Conservation (phyloP, 1,139 yeast genomes). For the Scheffersomyces segobiensis region DNA sequence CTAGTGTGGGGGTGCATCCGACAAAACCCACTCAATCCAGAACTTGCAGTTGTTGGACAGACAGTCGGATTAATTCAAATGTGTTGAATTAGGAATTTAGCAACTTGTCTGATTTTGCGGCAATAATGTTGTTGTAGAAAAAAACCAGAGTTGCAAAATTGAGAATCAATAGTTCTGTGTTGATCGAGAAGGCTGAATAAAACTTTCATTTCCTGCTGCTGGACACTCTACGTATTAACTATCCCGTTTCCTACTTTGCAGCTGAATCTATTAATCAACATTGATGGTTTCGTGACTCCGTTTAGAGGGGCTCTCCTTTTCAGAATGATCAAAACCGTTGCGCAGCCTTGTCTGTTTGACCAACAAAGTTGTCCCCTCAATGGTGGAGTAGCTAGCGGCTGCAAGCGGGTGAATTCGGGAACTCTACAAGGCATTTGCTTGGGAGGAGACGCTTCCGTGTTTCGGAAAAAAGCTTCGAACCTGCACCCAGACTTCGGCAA, state of each 20-base stretch:
- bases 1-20: neutral
- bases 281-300: neutral
- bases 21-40: neutral
- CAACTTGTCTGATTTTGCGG: neutral
- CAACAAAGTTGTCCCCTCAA: neutral
- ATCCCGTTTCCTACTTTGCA: neutral
- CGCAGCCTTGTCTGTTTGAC: neutral
- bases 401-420: conserved; percentile 1
- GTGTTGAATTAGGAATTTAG: neutral
- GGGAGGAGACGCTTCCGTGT: neutral
- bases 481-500: neutral
- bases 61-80: neutral
- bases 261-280: neutral
- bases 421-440: neutral
- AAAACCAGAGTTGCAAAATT: neutral
- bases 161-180: neutral
- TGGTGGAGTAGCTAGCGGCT: neutral
- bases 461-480: neutral
- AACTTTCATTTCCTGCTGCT: neutral
- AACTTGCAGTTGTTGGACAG: neutral
- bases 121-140: neutral
- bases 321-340: neutral
- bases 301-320: neutral
- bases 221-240: neutral
- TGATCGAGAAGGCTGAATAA: neutral